Evolutionary conservation across 768 basidiomycete genomes (phyloP), one percentile per base, ranked within the genome.

Genomic region (Naganishia kalamii): DNA sequence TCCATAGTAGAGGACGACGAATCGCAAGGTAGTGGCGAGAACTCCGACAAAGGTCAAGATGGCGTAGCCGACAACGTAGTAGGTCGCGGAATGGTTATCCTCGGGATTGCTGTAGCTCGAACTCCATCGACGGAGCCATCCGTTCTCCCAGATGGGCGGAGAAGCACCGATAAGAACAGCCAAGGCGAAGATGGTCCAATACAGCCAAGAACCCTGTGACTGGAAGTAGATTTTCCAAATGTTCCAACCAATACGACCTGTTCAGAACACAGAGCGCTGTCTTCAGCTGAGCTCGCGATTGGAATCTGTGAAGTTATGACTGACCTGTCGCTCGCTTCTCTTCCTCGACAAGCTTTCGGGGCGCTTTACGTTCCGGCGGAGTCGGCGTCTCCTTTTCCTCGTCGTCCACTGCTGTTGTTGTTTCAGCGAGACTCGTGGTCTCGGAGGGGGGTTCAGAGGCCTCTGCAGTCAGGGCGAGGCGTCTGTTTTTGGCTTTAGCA

Each of bases 301-400:
- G n/a, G n/a, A n/a, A n/a, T n/a, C n/a, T n/a, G n/a, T n/a, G n/a
- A n/a, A n/a, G n/a, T n/a, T n/a, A n/a, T n/a, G n/a, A n/a, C n/a
- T n/a, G n/a, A 57, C 54, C 54, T 57, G 54, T 84, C 0, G 86
- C 88, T n/a, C 88, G 83, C 66, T 83, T 84, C 73, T 78, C 70
- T 76, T 82, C 89, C 70, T 94, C 91, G 6, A 93, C 80, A 49
- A 93, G 82, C 74, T 92, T 93, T 40, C 90, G 82, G 0, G 91
- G 88, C 0, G 81, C 72, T 72, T 85, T 88, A 74, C 82, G 84
- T 40, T 48, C 46, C 8, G 47, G 33, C 11, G 1, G 7, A 29
- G 7, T 19, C 8, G 19, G 33, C 0, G 52, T 11, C 35, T 65
- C 27, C 66, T 72, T 52, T 67, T 71, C 25, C 25, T 63, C 40